Evolutionary conservation across 208 protist genomes (phyloP).

Genomic region (Trypanosoma boissoni): DNA sequence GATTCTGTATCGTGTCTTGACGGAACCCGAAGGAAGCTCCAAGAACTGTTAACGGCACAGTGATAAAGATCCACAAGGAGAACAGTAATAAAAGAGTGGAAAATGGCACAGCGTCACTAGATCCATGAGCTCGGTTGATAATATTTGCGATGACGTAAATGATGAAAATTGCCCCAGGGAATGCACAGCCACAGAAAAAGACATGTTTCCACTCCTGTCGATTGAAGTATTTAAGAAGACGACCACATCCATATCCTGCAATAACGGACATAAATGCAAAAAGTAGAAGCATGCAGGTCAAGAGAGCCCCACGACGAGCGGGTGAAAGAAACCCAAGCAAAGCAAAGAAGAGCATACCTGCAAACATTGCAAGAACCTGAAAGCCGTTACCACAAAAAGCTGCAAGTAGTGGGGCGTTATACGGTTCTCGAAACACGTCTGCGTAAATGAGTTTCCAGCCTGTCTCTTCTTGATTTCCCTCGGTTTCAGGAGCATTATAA

Average conservation of each 20-base stretch:
- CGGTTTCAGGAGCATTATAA: conserved; percentile 81
- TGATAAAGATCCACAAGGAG: conserved; percentile 90
- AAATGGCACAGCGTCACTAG: conserved; percentile 67
- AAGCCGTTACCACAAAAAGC: conserved; percentile 92
- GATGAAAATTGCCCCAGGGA: conserved; percentile 59
- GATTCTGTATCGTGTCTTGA: conserved; percentile 72
- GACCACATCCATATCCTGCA: conserved; percentile 92
- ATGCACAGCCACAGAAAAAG: conserved; percentile 60
- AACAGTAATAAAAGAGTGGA: conserved; percentile 54
- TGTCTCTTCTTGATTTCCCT: conserved; percentile 78
- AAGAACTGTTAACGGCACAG: conserved; percentile 94
- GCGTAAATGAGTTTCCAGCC: conserved; percentile 98
- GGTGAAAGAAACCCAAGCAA: conserved; percentile 95
- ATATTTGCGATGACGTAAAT: conserved; percentile 69
- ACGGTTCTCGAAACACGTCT: conserved; percentile 96
- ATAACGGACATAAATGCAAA: conserved; percentile 77
- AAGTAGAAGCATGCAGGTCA: conserved; percentile 78
- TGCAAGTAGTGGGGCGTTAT: conserved; percentile 73
- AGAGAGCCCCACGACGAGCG: conserved; percentile 91
- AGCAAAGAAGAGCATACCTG: conserved; percentile 86
- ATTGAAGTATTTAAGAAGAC: conserved; percentile 89
- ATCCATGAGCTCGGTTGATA: conserved; percentile 52
- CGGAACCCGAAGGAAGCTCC: conserved; percentile 95
- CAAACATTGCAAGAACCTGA: conserved; percentile 91
- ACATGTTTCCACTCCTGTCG: conserved; percentile 92